Evolutionary conservation across 371 early-diverging fungal species (phyloP).

Genomic region (Fennellomyces sp.): DNA sequence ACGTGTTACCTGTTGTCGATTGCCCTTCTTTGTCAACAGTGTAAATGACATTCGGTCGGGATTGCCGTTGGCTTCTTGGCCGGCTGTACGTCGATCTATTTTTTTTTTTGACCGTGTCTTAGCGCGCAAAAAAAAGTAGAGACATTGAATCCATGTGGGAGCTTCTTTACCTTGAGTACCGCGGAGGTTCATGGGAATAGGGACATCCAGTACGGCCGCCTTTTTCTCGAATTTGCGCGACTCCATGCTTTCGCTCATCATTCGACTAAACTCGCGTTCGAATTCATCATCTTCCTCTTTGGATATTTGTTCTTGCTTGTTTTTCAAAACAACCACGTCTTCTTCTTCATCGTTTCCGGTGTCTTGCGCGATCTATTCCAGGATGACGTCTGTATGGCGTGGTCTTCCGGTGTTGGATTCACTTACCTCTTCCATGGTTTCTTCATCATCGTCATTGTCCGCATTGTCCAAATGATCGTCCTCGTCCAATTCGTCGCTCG

Average conservation of each 20-base stretch:
- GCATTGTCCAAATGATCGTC: slow-evolving; percentile 42
- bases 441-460: slow-evolving; percentile 48
- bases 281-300: slow-evolving; percentile 70
- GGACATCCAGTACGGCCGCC: slow-evolving; percentile 74
- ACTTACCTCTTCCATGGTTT: slow-evolving; percentile 9
- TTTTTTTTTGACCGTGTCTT: neutral
- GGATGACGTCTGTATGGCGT: too few relatives aligned
- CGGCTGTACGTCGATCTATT: slow-evolving; percentile 44
- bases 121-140: neutral
- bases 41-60: slow-evolving; percentile 78
- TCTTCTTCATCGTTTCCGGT: slow-evolving; percentile 50
- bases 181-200: slow-evolving; percentile 75
- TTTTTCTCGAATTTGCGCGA: slow-evolving; percentile 81
- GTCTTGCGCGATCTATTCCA: neutral
- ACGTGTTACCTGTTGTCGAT: slow-evolving; percentile 76
- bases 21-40: slow-evolving; percentile 89
- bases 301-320: slow-evolving; percentile 37
- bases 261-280: slow-evolving; percentile 76
- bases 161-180: slow-evolving; percentile 45
- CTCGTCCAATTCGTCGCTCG: slow-evolving; percentile 55
- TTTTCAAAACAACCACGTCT: slow-evolving; percentile 59
- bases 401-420: neutral
- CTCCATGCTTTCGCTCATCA: slow-evolving; percentile 85
- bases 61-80: slow-evolving; percentile 24
- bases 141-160: neutral